Base-by-base conservation (phyloP, 2,329 filamentous ascomycete species). In the Colletotrichum melonis region DNA sequence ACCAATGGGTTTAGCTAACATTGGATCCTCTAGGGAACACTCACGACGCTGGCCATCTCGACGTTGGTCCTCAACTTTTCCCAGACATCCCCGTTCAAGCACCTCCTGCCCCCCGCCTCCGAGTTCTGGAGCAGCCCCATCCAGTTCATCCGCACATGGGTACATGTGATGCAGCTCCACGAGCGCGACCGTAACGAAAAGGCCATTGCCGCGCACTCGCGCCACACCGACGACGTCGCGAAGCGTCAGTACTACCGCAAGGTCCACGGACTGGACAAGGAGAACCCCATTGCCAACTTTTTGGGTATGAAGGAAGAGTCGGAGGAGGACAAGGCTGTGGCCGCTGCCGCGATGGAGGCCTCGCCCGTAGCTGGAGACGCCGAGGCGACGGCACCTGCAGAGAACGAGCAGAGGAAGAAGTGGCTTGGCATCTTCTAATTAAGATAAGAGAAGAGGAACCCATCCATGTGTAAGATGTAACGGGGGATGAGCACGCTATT, bases 221-320 rank as follows among this genome's bases (percentile, higher is more conserved):
- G 89, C 79, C 92, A 91, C 76, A 88, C 95, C 69, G 95, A 98
- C 77, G 97, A 99, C 84, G 92, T 97, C 32, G 90, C 92, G 82
- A 98, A 98, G 90, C 89, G 96, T 78, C 90, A 90, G 74, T 92
- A 94, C 82, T 99, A 95, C 84, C 91, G 95, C 78, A 92, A 94
- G 83, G 94, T 93, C 74, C 95, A 98, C 86, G 95, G 95, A 11
- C 82, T 97, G 79, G 92, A 95, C 81, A 86, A 89, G 77, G 87
- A 88, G 78, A 85, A 89, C 64, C 87, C 87, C 38, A 86, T 92
- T 78, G 86, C 80, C 72, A 84, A 84, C 78, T 82, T 85, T 81
- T 81, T 75, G 80, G 78, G 58, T 79, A 81, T 82, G 46, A 82
- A 81, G 35, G 79, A 80, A 63, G 79, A 83, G 68, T 78, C 80